Evolutionary conservation across 2,329 filamentous ascomycete species (phyloP), one percentile per base, ranked within the genome.

Genomic region (Colletotrichum tabaci): DNA sequence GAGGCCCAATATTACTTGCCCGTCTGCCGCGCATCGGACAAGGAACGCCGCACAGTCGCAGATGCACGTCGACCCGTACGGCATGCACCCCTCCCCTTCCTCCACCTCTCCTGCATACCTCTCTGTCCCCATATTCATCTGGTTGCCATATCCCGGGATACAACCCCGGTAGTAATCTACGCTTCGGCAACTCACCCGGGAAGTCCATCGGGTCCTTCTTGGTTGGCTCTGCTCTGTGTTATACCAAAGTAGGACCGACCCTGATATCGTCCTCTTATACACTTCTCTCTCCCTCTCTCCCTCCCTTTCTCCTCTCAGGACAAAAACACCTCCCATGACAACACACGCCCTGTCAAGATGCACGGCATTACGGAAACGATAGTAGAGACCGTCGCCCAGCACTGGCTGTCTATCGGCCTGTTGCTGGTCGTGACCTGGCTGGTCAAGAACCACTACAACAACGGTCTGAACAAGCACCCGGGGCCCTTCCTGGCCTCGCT

Each of bases 401-500:
- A 88, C 77, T 89, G 86, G 87, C 78, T 82, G 10, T 74, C 79
- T 4, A 77, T 85, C 30, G 65, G 81, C 18, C 61, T 80, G 49
- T 73, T 81, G 30, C 60, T 79, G 21, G 16, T 84, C 2, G 66
- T 79, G 50, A 80, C 80, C 46, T 87, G 85, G 77, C 80, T 89
- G 13, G 76, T 82, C n/a, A 81, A 79, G 63, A 89, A 88, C 74
- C 84, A 83, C 57, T 87, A 86, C 74, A 80, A 87, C 61, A 82
- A 85, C 76, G 91, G 92, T 7, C 82, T 94, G 70, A 89, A 91
- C 80, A 90, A 87, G 77, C 94, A 94, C 75, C 93, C 94, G 0
- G 94, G 93, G 0, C 93, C 91, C 0, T 85, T 91, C 67, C 77
- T 94, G 52, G 94, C 93, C 23, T 91, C 86, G 2, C 79, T 88